A percentile compares a stretch with the other conserved stretches of the same genome.
These are phyloP conservation scores for Mortierella claussenii DNA, from an alignment of 192 early-diverging fungal species.

Conservation along the genomic window DNA sequence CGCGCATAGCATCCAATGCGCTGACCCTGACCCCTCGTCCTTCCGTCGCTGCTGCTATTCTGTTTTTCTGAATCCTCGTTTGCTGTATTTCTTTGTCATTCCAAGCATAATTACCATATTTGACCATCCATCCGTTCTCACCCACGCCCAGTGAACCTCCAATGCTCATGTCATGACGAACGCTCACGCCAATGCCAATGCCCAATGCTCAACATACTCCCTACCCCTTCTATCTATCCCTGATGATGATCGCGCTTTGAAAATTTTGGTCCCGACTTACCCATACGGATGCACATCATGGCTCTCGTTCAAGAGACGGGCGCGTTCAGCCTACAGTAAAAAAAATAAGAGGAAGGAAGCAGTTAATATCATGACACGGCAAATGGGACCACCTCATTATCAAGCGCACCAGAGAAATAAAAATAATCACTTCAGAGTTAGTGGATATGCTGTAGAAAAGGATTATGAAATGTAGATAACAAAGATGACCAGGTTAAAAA, in stretches of 20 bases:
- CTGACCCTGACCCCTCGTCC: no score
- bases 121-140: no score
- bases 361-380: background rate
- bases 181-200: background rate
- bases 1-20: no score
- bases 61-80: no score
- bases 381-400: constrained; percentile 8
- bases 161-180: background rate
- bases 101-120: background rate
- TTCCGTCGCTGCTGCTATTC: no score
- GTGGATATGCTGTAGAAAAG: no score
- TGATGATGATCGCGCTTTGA: constrained; percentile 22
- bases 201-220: no score
- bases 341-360: background rate
- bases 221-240: no score
- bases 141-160: background rate
- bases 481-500: no score
- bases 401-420: background rate
- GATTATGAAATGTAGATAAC: no score
- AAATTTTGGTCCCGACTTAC: constrained; percentile 28
- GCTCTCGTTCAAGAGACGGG: constrained; percentile 46
- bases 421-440: no score
- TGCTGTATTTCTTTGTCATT: background rate
- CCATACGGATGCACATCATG: constrained; percentile 32
- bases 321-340: constrained; percentile 29